phyloP scores from a whole-genome alignment of 495 filamentous ascomycete species.

The Penicillium diatomitis region DNA sequence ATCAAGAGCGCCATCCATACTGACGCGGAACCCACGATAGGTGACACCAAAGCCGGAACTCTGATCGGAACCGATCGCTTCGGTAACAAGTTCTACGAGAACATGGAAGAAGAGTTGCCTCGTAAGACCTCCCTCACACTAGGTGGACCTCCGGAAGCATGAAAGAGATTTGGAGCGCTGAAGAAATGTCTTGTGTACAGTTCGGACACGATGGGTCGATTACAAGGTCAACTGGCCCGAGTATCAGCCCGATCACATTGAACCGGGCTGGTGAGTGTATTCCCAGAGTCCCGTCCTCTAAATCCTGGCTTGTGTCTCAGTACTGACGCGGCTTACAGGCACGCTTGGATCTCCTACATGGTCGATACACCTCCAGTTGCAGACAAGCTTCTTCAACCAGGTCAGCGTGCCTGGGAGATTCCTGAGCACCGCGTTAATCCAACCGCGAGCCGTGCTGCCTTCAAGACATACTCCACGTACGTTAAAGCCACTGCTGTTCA shows the following conservation, averaged over 20 bases:
- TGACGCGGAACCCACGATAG: slow-evolving; percentile 35
- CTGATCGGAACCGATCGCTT: slow-evolving; percentile 79
- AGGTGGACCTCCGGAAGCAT: no score
- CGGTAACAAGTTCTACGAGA: slow-evolving; percentile 98
- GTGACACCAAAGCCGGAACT: slow-evolving; percentile 92
- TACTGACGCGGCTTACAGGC: slow-evolving; percentile 42
- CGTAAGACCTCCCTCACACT: slow-evolving; percentile 44
- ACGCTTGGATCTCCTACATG: slow-evolving; percentile 92
- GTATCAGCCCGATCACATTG: slow-evolving; percentile 84
- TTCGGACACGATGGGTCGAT: slow-evolving; percentile 96
- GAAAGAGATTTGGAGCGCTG: not conserved
- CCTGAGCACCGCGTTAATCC: slow-evolving; percentile 64
- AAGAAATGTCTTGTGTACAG: slow-evolving; percentile 31
- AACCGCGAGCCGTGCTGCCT: slow-evolving; percentile 68
- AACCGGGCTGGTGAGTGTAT: slow-evolving; percentile 72
- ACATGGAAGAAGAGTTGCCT: slow-evolving; percentile 82
- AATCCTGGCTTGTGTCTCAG: no score
- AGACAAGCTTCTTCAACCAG: slow-evolving; percentile 62
- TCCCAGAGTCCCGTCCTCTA: not conserved
- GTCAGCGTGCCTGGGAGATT: slow-evolving; percentile 64
- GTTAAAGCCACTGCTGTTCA: slow-evolving; percentile 20
- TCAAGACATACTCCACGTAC: slow-evolving; percentile 89
- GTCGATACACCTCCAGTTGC: slow-evolving; percentile 76
- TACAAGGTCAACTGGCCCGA: slow-evolving; percentile 66
- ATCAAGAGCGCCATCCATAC: slow-evolving; percentile 2